phyloP scores from a whole-genome alignment of 1,139 yeast species.

The Taiozyma sp. region DNA sequence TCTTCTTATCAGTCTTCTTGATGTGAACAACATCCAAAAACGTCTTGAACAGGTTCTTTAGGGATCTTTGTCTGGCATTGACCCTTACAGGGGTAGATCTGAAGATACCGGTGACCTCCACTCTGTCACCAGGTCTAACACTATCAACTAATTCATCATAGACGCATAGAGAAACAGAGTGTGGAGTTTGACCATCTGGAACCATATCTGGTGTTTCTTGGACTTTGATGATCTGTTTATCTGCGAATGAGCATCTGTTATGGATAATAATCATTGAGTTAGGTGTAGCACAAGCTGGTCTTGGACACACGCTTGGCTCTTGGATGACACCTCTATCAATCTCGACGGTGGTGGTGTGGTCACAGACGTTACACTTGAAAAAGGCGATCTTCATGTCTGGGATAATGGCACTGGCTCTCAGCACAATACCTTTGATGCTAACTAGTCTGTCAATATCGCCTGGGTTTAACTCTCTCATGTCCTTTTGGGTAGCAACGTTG shows the following conservation, averaged over 20 bases:
- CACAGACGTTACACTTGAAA: constrained; percentile 93
- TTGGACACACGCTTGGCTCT: constrained; percentile 90
- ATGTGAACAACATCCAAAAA: constrained; percentile 93
- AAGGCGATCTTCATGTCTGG: constrained; percentile 99
- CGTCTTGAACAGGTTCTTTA: constrained; percentile 84
- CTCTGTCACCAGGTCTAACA: constrained; percentile 94
- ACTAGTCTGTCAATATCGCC: constrained; percentile 93
- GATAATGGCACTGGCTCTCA: constrained; percentile 84
- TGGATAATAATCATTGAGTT: constrained; percentile 90
- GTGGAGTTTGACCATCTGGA: constrained; percentile 99
- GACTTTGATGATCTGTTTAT: constrained; percentile 86
- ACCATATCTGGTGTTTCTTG: constrained; percentile 98
- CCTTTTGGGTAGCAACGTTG: constrained; percentile 62
- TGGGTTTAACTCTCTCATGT: constrained; percentile 94
- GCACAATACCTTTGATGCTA: constrained; percentile 83
- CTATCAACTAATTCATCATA: constrained; percentile 95
- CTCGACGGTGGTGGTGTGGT: constrained; percentile 86
- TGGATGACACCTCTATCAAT: constrained; percentile 92
- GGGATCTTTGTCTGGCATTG: constrained; percentile 77
- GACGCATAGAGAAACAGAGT: constrained; percentile 87
- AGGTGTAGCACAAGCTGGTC: constrained; percentile 77
- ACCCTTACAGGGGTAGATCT: constrained; percentile 89
- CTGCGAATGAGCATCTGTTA: constrained; percentile 89
- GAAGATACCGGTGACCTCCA: constrained; percentile 93
- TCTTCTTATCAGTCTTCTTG: constrained; percentile 74